These are phyloP conservation scores for Pestalotiopsis sp. DNA, from an alignment of 2,329 filamentous ascomycete genomes.

Conservation along the genomic window DNA sequence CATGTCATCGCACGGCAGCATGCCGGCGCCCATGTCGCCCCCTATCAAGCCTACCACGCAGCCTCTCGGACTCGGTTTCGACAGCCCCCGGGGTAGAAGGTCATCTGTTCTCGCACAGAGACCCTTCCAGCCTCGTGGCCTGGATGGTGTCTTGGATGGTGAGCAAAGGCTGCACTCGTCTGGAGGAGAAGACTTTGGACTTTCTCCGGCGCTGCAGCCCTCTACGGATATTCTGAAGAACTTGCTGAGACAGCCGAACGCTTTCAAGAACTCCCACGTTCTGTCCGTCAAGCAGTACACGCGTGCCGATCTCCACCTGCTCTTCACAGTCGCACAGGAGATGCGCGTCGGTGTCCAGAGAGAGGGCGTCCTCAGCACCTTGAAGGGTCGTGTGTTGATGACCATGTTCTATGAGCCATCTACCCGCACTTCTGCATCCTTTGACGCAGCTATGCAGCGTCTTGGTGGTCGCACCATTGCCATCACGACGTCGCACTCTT, in stretches of 20 bases:
- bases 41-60: conserved; percentile 55
- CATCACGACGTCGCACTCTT: conserved; percentile 82
- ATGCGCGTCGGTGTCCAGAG: conserved; percentile 96
- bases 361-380: conserved; percentile 83
- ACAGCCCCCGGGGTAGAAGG: conserved; percentile 36
- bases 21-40: conserved; percentile 56
- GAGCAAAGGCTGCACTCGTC: conserved; percentile 27
- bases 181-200: conserved; percentile 46
- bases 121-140: conserved; percentile 34
- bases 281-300: conserved; percentile 91
- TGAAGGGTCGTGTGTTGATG: conserved; percentile 84
- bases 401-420: conserved; percentile 98
- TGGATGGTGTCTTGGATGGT: conserved; percentile 36
- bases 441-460: conserved; percentile 98
- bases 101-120: conserved; percentile 37
- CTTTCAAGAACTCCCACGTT: conserved; percentile 89
- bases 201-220: conserved; percentile 49
- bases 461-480: conserved; percentile 86
- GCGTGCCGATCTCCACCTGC: conserved; percentile 83
- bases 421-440: conserved; percentile 91
- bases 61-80: conserved; percentile 36
- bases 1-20: conserved; percentile 70
- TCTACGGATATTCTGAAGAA: conserved; percentile 67
- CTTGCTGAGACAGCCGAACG: conserved; percentile 73
- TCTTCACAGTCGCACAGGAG: conserved; percentile 96